Base-by-base conservation (phyloP, 495 filamentous ascomycete genomes). In the Cladorrhinum samala region DNA sequence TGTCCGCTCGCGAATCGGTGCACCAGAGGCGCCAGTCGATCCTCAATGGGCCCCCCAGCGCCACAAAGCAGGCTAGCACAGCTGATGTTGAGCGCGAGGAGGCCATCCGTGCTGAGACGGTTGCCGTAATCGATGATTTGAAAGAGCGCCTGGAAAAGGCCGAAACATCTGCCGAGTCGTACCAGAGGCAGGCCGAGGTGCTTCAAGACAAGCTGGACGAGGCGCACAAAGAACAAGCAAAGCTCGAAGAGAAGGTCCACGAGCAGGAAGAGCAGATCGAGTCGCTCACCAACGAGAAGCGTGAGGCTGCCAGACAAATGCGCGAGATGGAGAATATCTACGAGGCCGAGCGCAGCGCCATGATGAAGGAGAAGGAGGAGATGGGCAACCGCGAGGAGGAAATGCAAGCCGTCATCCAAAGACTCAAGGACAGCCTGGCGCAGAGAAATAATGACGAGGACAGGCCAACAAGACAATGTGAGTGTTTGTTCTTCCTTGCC, bases 361-460 rank as follows among this genome's bases (percentile, higher is more conserved):
- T 92, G 78, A 83, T 88, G 61, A 86, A 87, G 68, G 92, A 96
- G 69, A 91, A 91, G 74, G 88, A 95, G 51, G 89, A 95, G 56
- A 87, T 90, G 72, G 73, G 77, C 30, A 83, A 83, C 56, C 77
- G 84, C 39, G 89, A 95, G 62, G 90, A 95, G 65, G 91, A 94
- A 62, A 81, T 96, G 79, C 88, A 92, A 67, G 74, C 80, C 23
- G 85, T 88, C 36, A 89, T 96, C 62, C 87, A 95, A 70, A 79
- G 92, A 46, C 71, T 97, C 50, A 96, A 95, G 75, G 92, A 96
- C 56, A 83, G 80, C 11, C 72, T 95, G 43, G 83, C 83, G 33
- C 87, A 91, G 69, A 83, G 86, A 60, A 86, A 81, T 51, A 63
- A 71, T 38, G 84, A 89, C 33, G 83, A 83, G 37, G 77, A 78